phyloP scores from a whole-genome alignment of 129 eudicot species.

The Arctium minus region DNA sequence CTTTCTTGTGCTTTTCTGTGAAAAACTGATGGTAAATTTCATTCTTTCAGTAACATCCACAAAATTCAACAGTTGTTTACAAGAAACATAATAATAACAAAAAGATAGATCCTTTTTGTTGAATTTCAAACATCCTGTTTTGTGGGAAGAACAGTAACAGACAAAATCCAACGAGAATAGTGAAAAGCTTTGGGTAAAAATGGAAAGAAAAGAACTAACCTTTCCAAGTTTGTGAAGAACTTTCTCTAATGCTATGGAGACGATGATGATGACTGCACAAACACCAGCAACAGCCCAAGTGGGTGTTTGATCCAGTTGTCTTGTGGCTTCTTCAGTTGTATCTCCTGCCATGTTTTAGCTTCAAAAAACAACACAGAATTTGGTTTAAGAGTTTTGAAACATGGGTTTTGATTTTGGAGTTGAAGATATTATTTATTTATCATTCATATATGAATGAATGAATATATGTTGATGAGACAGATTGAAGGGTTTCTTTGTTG shows the following conservation, averaged over 20 bases:
- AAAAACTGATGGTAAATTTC: slow-evolving; percentile 43
- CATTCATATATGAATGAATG: not conserved
- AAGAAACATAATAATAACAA: not conserved
- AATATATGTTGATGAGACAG: not conserved
- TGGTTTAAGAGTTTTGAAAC: not conserved
- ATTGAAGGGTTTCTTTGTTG: slow-evolving; percentile 5
- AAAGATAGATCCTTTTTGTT: not conserved
- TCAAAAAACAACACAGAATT: not conserved
- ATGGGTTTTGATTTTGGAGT: not conserved
- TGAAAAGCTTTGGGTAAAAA: not conserved
- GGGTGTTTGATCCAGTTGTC: slow-evolving; percentile 72
- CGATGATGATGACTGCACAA: slow-evolving; percentile 69
- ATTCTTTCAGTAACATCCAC: not conserved
- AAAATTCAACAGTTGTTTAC: not conserved
- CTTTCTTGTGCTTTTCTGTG: slow-evolving; percentile 60
- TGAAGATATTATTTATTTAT: not conserved
- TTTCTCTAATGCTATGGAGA: slow-evolving; percentile 62
- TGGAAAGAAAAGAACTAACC: slow-evolving; percentile 30
- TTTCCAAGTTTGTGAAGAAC: slow-evolving; percentile 60
- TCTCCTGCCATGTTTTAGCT: slow-evolving; percentile 40
- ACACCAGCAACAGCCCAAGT: slow-evolving; percentile 98
- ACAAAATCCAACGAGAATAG: not conserved
- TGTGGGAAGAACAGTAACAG: not conserved
- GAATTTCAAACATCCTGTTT: not conserved
- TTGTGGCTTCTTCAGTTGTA: slow-evolving; percentile 16